Conservation (phyloP, 352 stramenopile species). For the Peronosclerospora sorghi region DNA sequence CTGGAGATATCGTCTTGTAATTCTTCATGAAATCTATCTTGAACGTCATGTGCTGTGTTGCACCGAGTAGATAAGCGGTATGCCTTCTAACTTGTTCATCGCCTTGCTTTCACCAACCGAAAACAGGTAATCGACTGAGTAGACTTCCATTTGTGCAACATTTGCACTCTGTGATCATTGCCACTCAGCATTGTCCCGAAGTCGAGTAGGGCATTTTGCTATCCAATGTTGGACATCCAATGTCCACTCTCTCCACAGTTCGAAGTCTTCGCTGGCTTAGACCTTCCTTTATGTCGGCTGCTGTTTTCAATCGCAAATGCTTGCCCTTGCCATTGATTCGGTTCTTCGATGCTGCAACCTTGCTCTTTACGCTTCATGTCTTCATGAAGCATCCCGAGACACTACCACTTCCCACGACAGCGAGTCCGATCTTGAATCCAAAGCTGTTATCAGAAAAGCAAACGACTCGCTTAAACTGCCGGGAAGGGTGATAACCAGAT, state of each 20-base stretch:
- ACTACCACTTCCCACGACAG: neutral
- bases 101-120: no score
- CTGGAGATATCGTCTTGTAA: neutral
- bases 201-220: neutral
- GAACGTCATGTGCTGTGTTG: neutral
- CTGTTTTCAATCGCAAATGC: neutral
- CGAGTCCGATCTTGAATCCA: neutral
- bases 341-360: neutral
- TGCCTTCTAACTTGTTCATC: constrained; percentile 40
- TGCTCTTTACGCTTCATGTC: neutral
- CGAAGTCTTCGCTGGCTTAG: neutral
- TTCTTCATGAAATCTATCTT: neutral
- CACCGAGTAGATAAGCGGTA: neutral
- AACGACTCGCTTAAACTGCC: neutral
- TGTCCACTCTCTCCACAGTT: neutral
- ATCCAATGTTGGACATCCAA: neutral
- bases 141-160: neutral
- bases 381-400: neutral
- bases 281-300: neutral
- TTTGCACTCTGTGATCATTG: no score
- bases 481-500: neutral
- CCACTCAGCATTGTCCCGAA: neutral
- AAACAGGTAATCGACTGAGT: no score
- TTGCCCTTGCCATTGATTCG: neutral
- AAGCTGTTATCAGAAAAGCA: neutral